Evolutionary conservation across 176 grass and related monocot species (phyloP).

Genomic region (Triticum dicoccoides): DNA sequence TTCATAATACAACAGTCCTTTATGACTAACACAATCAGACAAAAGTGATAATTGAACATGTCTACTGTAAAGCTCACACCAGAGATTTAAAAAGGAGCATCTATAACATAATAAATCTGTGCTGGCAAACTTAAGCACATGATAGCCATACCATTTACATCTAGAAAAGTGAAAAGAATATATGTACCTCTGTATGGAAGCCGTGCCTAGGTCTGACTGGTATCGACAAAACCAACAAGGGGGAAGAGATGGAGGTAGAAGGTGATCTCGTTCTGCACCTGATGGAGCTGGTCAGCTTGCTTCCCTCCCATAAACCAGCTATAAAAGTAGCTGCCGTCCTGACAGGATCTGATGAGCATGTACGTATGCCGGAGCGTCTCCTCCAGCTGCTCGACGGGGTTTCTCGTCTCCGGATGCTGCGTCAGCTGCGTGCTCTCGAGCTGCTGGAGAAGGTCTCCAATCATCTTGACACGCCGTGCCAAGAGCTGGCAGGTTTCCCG

Average conservation of each 20-base stretch:
- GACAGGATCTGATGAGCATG: constrained; percentile 53
- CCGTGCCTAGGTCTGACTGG: constrained; percentile 38
- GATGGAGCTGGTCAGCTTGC: constrained; percentile 59
- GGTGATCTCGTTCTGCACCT: constrained; percentile 64
- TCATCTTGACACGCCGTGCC: constrained; percentile 52
- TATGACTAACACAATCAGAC: not conserved
- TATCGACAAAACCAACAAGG: constrained; percentile 58
- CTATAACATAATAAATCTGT: not conserved
- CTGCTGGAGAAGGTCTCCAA: constrained; percentile 56
- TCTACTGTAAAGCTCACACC: not conserved
- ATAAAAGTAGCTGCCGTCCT: constrained; percentile 53
- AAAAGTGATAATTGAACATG: not conserved
- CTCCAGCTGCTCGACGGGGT: constrained; percentile 54
- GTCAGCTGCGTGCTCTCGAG: constrained; percentile 52
- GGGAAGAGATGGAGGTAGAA: constrained; percentile 74
- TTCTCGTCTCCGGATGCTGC: constrained; percentile 55
- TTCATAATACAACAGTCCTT: not conserved
- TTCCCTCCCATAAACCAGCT: constrained; percentile 57
- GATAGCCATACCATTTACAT: not conserved
- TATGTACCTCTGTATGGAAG: constrained; percentile 40
- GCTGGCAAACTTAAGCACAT: not conserved
- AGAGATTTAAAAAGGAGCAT: not conserved
- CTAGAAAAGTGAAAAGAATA: not conserved
- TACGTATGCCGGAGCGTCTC: constrained; percentile 48
- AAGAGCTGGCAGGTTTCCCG: constrained; percentile 51